phyloP scores from a whole-genome alignment of 2,329 filamentous ascomycete species.

The Scorias spongiosa region DNA sequence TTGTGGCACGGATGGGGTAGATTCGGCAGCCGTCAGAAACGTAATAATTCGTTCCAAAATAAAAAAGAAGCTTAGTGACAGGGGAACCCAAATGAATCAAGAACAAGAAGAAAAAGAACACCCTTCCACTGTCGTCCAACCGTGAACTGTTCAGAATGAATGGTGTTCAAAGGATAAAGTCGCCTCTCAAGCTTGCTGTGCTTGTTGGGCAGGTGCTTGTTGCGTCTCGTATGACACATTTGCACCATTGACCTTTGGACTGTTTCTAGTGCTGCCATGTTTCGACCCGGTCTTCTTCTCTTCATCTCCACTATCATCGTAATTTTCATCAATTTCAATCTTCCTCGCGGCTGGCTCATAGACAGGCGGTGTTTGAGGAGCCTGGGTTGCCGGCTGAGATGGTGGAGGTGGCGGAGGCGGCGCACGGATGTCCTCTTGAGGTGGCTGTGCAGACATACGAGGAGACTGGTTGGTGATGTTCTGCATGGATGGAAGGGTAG shows the following conservation, averaged over 20 bases:
- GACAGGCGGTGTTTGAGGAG: constrained; percentile 16
- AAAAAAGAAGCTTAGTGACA: too few relatives aligned
- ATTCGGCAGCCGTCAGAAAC: too few relatives aligned
- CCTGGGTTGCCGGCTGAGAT: constrained; percentile 20
- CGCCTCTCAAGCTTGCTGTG: too few relatives aligned
- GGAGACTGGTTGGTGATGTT: constrained; percentile 31
- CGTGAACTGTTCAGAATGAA: too few relatives aligned
- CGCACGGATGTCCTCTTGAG: constrained; percentile 26
- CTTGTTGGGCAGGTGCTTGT: neutral
- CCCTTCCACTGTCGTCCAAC: too few relatives aligned
- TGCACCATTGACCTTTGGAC: constrained; percentile 20
- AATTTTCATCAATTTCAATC: constrained; percentile 95
- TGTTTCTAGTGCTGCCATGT: constrained; percentile 30
- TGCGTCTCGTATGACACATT: neutral
- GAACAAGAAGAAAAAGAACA: too few relatives aligned
- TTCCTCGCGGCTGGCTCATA: constrained; percentile 81
- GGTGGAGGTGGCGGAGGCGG: constrained; percentile 32
- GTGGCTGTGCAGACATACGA: constrained; percentile 36
- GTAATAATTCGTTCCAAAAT: too few relatives aligned
- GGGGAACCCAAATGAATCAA: too few relatives aligned
- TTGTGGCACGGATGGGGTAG: too few relatives aligned
- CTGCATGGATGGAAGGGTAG: constrained; percentile 37
- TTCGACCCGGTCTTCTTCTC: constrained; percentile 39
- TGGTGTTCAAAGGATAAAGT: too few relatives aligned
- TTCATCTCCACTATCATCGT: constrained; percentile 87